These are phyloP conservation scores for Xylaria acuta DNA, from an alignment of 495 filamentous ascomycete genomes.

Conservation along the genomic window DNA sequence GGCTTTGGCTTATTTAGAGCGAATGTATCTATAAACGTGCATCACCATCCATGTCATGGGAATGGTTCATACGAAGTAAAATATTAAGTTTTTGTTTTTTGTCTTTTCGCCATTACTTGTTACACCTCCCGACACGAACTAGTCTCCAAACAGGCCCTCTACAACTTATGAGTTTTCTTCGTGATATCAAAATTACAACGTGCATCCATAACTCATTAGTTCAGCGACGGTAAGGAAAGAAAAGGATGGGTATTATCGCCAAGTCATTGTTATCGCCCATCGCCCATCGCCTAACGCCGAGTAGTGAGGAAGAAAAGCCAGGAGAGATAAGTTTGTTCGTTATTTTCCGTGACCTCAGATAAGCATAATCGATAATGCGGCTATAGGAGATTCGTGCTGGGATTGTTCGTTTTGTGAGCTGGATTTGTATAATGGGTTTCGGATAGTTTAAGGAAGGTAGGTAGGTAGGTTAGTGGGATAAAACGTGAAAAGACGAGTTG, in stretches of 20 bases:
- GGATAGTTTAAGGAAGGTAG: too few species aligned
- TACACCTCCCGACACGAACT: neutral
- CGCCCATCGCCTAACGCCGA: slow-evolving; percentile 9
- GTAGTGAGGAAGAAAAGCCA: neutral
- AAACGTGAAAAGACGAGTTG: too few species aligned
- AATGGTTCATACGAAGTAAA: neutral
- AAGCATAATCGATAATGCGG: neutral
- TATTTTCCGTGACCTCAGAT: neutral
- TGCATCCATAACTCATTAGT: neutral
- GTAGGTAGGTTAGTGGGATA: too few species aligned
- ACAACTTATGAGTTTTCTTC: neutral
- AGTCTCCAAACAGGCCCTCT: neutral
- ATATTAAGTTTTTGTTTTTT: neutral
- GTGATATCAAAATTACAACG: neutral
- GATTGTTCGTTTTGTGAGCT: neutral
- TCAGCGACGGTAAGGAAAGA: neutral
- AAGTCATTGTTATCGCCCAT: neutral
- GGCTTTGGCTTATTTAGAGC: neutral
- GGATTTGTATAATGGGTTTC: too few species aligned
- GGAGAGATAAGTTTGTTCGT: neutral
- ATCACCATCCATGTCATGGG: too few species aligned
- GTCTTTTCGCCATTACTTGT: neutral
- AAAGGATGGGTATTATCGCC: slow-evolving; percentile 16
- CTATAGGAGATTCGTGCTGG: neutral
- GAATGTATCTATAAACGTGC: neutral